phyloP scores from a whole-genome alignment of 2,329 filamentous ascomycete genomes.

The Aaosphaeria pasadenensis region DNA sequence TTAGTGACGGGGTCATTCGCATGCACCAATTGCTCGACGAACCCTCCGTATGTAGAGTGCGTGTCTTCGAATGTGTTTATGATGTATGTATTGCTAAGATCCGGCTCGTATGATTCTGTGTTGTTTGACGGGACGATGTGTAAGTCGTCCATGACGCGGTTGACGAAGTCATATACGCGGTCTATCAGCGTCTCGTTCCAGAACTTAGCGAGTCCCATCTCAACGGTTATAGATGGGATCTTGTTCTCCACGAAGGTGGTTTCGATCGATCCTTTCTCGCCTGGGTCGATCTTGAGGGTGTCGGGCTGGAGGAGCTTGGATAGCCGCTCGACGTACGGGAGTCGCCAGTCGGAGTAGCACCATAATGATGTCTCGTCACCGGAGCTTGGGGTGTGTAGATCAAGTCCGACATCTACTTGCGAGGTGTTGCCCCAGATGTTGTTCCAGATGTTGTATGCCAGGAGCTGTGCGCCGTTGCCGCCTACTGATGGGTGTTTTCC shows the following conservation, averaged over 20 bases:
- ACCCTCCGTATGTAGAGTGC: constrained; percentile 23
- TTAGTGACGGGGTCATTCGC: constrained; percentile 34
- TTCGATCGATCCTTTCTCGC: constrained; percentile 39
- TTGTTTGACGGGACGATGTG: not conserved
- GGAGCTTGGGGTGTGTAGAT: constrained; percentile 36
- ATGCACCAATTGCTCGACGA: constrained; percentile 24
- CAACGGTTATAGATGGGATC: constrained; percentile 38
- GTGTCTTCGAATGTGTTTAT: constrained; percentile 27
- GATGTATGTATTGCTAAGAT: constrained; percentile 31
- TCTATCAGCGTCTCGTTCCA: constrained; percentile 36
- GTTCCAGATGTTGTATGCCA: constrained; percentile 39
- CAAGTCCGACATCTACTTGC: constrained; percentile 39
- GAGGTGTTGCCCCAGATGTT: constrained; percentile 36
- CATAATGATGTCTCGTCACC: constrained; percentile 37
- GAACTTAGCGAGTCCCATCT: constrained; percentile 37
- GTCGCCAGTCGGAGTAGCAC: constrained; percentile 39
- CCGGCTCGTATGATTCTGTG: not conserved
- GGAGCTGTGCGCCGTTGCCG: constrained; percentile 21
- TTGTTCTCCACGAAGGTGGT: constrained; percentile 36
- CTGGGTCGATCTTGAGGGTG: constrained; percentile 39
- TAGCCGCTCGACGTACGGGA: constrained; percentile 37
- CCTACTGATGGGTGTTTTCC: constrained; percentile 22
- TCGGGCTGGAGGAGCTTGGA: constrained; percentile 39
- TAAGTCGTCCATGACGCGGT: not conserved
- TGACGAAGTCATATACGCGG: not conserved